Evolutionary conservation across 352 stramenopile species (phyloP), one percentile per base, ranked within the genome.

Genomic region (Pythium angustatum): DNA sequence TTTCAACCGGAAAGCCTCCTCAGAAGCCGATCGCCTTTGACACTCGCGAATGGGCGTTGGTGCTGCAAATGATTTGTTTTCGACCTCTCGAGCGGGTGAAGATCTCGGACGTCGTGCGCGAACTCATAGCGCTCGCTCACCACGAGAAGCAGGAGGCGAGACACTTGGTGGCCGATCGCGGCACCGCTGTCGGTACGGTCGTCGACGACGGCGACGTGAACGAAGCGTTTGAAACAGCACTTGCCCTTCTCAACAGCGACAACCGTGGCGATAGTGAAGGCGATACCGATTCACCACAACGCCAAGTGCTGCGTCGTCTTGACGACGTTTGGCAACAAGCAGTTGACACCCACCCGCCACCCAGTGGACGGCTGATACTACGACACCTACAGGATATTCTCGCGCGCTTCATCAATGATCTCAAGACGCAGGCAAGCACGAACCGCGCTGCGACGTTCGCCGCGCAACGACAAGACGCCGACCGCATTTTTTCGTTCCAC

Each of bases 401-500:
- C 14, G 11, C 43, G n/a, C 27, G 54, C 8, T 53, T 53, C 54
- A 45, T 15, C 3, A 53, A 62, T 14, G 28, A 53, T 53, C 22
- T 62, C 5, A 27, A 53, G 24, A n/a, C 54, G 11, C 26, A 33
- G 22, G 8, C 24, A 22, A 17, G 8, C 26, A 34, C 24, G 41
- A 21, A n/a, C 5, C 10, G 3, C 26, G 45, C 33, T 17, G 24
- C 33, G 14, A 62, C 27, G 21, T 62, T 62, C 26, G 33, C 48
- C 0, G 36, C 33, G 0, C 8, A 64, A 10, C 45, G 33, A 33
- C 45, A 64, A 36, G 26, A 27, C 24, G 45, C 26, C 0, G 28
- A 41, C 26, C 58, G 47, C 11, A 36, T 58, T 15, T 64, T 34
- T n/a, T 57, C 58, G 5, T 24, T 58, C 5, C 58, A 64, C 26